Evolutionary conservation across 179 eudicot genomes (phyloP), one percentile per base, ranked within the genome.

Genomic region (Heliamphora pulchella): DNA sequence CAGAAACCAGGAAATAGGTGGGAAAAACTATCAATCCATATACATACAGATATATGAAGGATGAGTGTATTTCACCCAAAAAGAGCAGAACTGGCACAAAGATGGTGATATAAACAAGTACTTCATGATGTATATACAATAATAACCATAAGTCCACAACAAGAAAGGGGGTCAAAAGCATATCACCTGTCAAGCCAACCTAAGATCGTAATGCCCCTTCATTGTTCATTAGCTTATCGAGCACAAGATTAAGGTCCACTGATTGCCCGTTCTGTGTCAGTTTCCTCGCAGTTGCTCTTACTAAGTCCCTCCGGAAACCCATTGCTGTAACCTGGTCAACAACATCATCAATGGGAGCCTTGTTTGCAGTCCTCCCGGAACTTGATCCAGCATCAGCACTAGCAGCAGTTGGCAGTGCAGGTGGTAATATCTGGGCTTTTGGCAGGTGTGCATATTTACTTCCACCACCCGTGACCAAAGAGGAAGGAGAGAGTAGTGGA

Each of bases 291-390:
- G 63, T 75, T 22, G 77, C 76, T 57, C 57, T 79, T 8, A 59
- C 85, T 31, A 55, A 9, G 67, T 82, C 82, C 62, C 82, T 63
- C 79, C 82, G 71, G 79, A 82, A 82, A 50, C 85, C 85, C 85
- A 82, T 82, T 47, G 73, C 79, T n/a, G 79, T 68, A 43, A 74
- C 78, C 79, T 61, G 50, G 64, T 82, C 82, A 72, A 82, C 55
- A 67, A 82, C 31, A 59, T 82, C 85, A 22, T 82, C 82, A n/a
- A 54, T 6, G 1, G 63, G 64, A 44, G 20, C 55, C 71, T 82
- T 79, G 63, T 73, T 79, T 68, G n/a, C 46, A 51, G 5, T 65
- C 50, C 65, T 67, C 7, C 79, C 57, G 10, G 79, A 74, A 53
- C 79, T 80, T 7, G 81, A 61, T 50, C 64, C 76, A 2, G 44